Evolutionary conservation across 169 alveolate genomes (phyloP), one percentile per base, ranked within the genome.

Genomic region (Cyclospora cayetanensis): DNA sequence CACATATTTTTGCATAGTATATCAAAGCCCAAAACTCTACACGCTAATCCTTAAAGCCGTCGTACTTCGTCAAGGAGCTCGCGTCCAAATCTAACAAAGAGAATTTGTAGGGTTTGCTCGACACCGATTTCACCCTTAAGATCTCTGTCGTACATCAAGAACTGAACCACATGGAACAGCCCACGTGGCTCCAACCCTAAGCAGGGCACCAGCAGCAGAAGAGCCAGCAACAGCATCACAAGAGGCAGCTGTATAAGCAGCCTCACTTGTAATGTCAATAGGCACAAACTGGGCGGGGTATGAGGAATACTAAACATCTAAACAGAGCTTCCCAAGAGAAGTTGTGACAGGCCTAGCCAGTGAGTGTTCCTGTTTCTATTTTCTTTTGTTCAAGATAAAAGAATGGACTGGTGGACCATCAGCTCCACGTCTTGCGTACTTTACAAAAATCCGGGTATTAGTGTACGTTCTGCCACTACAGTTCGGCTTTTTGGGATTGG

Each of bases 31-130:
- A 11, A 46, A 18, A 11, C 9, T 18, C 9, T 46, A 11, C 18
- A 18, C 60, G 18, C 9, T 46, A 46, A 9, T 9, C 18, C 9
- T 18, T 46, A 22, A 68, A 68, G 53, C 22, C 82, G 46, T n/a
- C 70, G 46, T 34, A 80, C 99, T 72, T 94, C 96, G 93, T 97
- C 98, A 41, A 97, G 91, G 42, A 96, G 93, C 52, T 96, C 97
- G 82, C 97, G 91, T 9, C 98, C 98, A 90, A 95, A 95, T 53
- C 99, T 94, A n/a, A 97, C 98, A 88, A 95, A 97, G 31, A 97
- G 95, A 52, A 97, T 95, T 93, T 97, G 98, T 20, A 97, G 95
- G 53, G 99, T 97, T 85, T 97, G 98, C 90, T 97, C 99, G 18
- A 96, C 97, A 53, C 98, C 95, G 35, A 97, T 97, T 41, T 94